phyloP scores from a whole-genome alignment of 1,284 basidiomycete species.

The Ustilago shanxiensis region DNA sequence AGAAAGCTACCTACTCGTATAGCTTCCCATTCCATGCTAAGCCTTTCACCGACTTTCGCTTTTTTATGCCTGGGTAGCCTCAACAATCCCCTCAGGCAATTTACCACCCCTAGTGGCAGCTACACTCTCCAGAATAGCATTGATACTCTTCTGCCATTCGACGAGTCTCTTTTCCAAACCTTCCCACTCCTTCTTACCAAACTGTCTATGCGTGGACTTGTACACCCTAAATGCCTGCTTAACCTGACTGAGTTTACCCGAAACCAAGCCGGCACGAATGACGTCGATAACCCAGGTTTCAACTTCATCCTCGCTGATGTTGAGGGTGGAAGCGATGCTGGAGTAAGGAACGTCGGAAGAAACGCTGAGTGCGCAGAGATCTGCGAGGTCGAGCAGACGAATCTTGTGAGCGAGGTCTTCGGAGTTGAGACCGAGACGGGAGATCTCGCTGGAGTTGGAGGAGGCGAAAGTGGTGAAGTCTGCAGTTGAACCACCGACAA shows the following conservation, averaged over 20 bases:
- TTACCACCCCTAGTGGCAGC: constrained; percentile 43
- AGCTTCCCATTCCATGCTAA: no score
- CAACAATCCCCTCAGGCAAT: constrained; percentile 14
- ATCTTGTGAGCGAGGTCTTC: constrained; percentile 62
- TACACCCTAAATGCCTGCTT: constrained; percentile 66
- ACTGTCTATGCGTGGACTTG: constrained; percentile 62
- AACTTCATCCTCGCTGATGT: constrained; percentile 57
- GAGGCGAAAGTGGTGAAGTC: constrained; percentile 54
- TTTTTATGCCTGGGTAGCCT: constrained; percentile 18
- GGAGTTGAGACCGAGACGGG: constrained; percentile 42
- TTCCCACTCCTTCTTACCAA: constrained; percentile 65
- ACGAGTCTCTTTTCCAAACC: constrained; percentile 58
- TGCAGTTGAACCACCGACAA: constrained; percentile 54
- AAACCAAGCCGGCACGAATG: constrained; percentile 67
- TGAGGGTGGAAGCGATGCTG: constrained; percentile 54
- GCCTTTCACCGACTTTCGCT: no score
- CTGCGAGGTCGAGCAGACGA: constrained; percentile 65
- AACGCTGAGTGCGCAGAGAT: constrained; percentile 61
- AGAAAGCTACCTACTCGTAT: no score
- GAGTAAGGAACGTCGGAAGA: constrained; percentile 63
- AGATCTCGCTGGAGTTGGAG: constrained; percentile 27
- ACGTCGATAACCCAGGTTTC: constrained; percentile 70
- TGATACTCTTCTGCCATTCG: constrained; percentile 64
- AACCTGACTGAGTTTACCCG: constrained; percentile 67
- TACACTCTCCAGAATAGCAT: constrained; percentile 56